These are phyloP conservation scores for Hirschfeldia incana DNA, from an alignment of 345 rosid genomes.

Conservation along the genomic window DNA sequence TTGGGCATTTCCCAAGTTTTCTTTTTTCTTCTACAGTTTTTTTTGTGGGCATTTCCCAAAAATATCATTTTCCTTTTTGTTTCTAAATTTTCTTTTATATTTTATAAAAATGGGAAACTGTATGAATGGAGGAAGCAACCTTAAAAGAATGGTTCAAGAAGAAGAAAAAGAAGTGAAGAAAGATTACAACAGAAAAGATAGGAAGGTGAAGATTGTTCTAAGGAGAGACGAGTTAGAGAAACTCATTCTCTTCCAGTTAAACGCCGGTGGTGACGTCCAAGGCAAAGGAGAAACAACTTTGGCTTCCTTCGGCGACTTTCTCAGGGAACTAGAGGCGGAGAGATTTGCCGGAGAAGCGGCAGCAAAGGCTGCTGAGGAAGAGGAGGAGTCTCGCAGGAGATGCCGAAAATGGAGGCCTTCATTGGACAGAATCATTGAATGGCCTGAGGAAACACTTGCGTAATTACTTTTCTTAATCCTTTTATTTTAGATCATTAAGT, in stretches of 20 bases:
- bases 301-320: constrained; percentile 40
- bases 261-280: constrained; percentile 27
- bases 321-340: constrained; percentile 48
- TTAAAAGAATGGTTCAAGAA: constrained; percentile 19
- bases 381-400: constrained; percentile 39
- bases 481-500: not conserved
- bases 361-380: constrained; percentile 33
- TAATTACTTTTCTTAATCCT: constrained; percentile 16
- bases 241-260: constrained; percentile 42
- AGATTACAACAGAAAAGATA: constrained; percentile 31
- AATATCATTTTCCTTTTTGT: not conserved
- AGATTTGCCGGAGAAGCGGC: constrained; percentile 40
- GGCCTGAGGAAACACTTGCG: constrained; percentile 42
- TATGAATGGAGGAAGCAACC: constrained; percentile 35
- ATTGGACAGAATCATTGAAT: constrained; percentile 60
- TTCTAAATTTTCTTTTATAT: not conserved
- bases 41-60: constrained; percentile 25
- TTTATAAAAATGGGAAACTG: constrained; percentile 39
- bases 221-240: constrained; percentile 50
- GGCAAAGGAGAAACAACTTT: constrained; percentile 43
- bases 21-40: constrained; percentile 26
- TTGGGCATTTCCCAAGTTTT: constrained; percentile 43
- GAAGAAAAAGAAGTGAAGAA: constrained; percentile 24
- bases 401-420: constrained; percentile 64
- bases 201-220: constrained; percentile 39